A percentile compares a stretch with the other conserved stretches of the same genome.
Conservation (phyloP, 1,284 basidiomycete species). For the Singerocomus inundabilis region DNA sequence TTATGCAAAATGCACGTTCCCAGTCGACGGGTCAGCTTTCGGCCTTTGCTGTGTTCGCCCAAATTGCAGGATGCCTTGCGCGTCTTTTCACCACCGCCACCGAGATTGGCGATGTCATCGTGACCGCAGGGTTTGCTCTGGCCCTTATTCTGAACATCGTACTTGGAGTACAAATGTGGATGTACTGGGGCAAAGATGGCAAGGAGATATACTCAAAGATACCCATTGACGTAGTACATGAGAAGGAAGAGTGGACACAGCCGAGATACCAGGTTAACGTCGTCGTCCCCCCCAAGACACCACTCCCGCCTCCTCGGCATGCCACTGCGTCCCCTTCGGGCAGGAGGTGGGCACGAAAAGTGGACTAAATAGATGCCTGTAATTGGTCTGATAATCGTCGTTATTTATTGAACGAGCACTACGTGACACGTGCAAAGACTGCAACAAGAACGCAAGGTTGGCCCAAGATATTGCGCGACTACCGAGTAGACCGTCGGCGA, state of each 20-base stretch:
- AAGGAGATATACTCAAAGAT: conserved; percentile 34
- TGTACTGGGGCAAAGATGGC: conserved; percentile 72
- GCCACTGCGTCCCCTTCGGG: conserved; percentile 42
- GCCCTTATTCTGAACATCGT: conserved; percentile 79
- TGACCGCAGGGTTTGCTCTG: conserved; percentile 78
- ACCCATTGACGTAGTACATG: conserved; percentile 19
- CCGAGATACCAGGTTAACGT: conserved; percentile 41
- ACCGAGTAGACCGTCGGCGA: conserved; percentile 9
- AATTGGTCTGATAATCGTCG: conserved; percentile 9
- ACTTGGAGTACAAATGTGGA: conserved; percentile 77
- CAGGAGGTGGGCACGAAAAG: conserved; percentile 70
- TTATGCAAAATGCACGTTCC: conserved; percentile 71
- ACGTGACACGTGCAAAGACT: background rate
- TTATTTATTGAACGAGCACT: conserved; percentile 15
- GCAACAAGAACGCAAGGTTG: background rate
- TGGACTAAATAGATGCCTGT: conserved; percentile 45
- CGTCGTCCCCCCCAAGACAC: conserved; percentile 38
- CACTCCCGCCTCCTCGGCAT: conserved; percentile 41
- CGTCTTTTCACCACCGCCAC: conserved; percentile 86
- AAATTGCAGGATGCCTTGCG: conserved; percentile 82
- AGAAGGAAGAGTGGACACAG: conserved; percentile 32
- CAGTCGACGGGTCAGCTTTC: conserved; percentile 88
- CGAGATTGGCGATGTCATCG: conserved; percentile 79
- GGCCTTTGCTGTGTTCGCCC: conserved; percentile 82
- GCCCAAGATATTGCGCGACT: background rate